Conservation (phyloP, 1,139 yeast species). For the Diutina scorzettiae region DNA sequence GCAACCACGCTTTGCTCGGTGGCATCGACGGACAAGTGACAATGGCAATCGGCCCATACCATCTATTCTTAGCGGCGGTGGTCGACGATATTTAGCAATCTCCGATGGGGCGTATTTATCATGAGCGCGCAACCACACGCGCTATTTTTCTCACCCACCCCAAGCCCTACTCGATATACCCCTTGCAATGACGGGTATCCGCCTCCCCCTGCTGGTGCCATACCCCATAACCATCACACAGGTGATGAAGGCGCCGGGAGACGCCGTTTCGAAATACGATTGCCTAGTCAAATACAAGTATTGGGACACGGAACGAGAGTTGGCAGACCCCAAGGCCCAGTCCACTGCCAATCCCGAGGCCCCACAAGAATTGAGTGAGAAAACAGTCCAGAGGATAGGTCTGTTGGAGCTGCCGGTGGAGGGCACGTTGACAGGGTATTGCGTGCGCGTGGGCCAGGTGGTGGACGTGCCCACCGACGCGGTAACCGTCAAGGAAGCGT, state of each 20-base stretch:
- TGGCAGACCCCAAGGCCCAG: conserved; percentile 1
- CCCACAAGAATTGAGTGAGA: conserved; percentile 29
- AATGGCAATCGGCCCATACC: background rate
- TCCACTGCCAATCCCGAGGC: conserved; percentile 26
- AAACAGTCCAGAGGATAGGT: conserved; percentile 47
- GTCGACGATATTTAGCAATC: no score
- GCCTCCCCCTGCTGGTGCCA: conserved; percentile 45
- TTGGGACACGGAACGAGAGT: conserved; percentile 55
- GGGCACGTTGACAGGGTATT: conserved; percentile 47
- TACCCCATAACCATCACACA: conserved; percentile 59
- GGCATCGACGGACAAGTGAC: background rate
- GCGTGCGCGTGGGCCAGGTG: conserved; percentile 46
- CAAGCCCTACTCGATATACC: no score
- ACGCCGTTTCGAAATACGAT: conserved; percentile 36
- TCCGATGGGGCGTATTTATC: no score
- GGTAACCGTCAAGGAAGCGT: conserved; percentile 61
- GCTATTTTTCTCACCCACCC: no score
- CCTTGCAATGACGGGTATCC: conserved; percentile 19
- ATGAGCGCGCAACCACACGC: no score
- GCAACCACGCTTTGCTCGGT: background rate
- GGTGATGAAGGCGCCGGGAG: conserved; percentile 34
- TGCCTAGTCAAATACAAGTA: conserved; percentile 52
- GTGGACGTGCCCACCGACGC: conserved; percentile 37
- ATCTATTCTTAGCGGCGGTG: no score
- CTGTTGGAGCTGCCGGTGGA: conserved; percentile 76